Evolutionary conservation across 176 grass and related monocot species (phyloP).

Genomic region (Chloris gayana): DNA sequence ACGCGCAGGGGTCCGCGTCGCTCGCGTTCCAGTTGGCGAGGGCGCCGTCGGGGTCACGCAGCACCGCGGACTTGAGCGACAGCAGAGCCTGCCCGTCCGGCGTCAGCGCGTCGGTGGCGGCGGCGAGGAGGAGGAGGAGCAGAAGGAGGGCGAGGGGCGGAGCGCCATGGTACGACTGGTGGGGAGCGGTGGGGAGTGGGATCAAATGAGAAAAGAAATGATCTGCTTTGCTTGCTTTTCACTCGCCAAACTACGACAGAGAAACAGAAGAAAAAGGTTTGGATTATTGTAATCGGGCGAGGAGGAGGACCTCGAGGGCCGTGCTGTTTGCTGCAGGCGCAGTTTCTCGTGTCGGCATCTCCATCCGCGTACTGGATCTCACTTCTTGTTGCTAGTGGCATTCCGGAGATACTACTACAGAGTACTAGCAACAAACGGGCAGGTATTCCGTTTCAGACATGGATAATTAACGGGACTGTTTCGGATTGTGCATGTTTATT

Average conservation of each 20-base stretch:
- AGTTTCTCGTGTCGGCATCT: neutral
- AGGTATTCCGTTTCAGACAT: too few relatives aligned
- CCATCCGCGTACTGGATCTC: neutral
- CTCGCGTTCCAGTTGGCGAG: constrained; percentile 74
- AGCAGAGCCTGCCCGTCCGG: constrained; percentile 80
- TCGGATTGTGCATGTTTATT: too few relatives aligned
- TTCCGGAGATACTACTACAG: neutral
- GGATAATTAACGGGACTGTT: too few relatives aligned
- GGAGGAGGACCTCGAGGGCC: neutral
- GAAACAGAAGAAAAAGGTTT: neutral
- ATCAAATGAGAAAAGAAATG: too few relatives aligned
- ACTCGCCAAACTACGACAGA: neutral
- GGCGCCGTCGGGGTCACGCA: constrained; percentile 58
- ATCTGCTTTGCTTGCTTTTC: neutral
- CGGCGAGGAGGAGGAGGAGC: neutral
- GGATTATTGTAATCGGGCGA: neutral
- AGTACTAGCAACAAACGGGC: too few relatives aligned
- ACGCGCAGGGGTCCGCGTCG: constrained; percentile 67
- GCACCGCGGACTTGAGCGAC: constrained; percentile 66
- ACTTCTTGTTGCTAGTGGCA: neutral
- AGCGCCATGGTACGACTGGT: constrained; percentile 4
- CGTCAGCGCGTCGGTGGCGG: constrained; percentile 33
- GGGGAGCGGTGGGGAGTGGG: too few relatives aligned
- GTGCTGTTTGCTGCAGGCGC: neutral
- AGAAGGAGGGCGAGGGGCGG: constrained; percentile 37